Conservation (phyloP, 2,329 filamentous ascomycete genomes). For the Colletotrichum viniferum region DNA sequence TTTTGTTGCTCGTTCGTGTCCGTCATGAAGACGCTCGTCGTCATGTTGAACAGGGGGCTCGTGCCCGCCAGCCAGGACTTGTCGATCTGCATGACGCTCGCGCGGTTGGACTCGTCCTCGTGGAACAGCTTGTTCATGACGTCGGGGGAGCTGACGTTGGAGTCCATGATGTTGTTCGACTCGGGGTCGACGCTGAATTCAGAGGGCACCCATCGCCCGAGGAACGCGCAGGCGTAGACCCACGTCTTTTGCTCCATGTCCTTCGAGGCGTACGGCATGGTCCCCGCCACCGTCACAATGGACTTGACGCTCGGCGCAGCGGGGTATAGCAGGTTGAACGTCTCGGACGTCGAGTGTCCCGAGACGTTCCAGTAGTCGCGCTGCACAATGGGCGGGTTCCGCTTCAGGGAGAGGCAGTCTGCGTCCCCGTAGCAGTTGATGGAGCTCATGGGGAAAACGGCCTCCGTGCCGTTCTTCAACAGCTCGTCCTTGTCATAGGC, state of each 20-base stretch:
- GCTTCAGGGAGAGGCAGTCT: neutral
- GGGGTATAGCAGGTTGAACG: neutral
- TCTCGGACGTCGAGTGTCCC: neutral
- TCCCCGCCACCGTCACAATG: neutral
- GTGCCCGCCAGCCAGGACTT: neutral
- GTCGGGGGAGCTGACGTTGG: neutral
- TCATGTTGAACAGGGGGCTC: neutral
- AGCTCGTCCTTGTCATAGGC: neutral
- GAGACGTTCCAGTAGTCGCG: neutral
- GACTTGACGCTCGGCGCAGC: neutral
- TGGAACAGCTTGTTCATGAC: neutral
- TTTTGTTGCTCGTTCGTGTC: neutral
- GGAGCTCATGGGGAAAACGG: neutral
- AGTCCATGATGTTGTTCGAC: neutral
- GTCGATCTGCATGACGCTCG: neutral
- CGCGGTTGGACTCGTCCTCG: neutral
- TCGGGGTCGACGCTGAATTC: neutral
- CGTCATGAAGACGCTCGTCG: neutral
- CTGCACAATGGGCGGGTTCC: neutral
- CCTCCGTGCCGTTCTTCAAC: neutral
- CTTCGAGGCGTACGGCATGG: neutral
- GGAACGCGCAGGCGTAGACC: neutral
- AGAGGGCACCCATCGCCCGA: neutral
- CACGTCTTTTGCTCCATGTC: neutral
- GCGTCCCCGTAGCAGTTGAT: neutral